These are phyloP conservation scores for Penicillium sp. DNA, from an alignment of 2,329 filamentous ascomycete genomes.

Conservation along the genomic window DNA sequence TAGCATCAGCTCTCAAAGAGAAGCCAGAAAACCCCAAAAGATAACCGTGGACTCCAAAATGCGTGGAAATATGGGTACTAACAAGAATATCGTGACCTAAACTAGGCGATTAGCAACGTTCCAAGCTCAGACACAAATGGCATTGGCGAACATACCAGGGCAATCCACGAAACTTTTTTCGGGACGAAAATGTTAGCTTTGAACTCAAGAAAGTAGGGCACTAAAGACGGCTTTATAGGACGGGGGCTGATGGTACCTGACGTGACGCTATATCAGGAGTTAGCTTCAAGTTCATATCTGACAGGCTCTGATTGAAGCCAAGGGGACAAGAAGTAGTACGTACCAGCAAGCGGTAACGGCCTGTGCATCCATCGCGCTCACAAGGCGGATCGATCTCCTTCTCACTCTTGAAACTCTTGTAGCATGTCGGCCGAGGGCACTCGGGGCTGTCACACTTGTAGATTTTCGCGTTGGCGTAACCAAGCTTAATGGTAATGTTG, in stretches of 20 bases:
- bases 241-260: conserved; percentile 6
- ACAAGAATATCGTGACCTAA: conserved; percentile 88
- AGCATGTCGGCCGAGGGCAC: conserved; percentile 92
- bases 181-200: conserved; percentile 11
- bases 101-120: not conserved
- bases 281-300: not conserved
- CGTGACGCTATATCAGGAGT: conserved; percentile 4
- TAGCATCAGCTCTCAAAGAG: not conserved
- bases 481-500: conserved; percentile 99
- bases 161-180: conserved; percentile 83
- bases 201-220: not conserved
- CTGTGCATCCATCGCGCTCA: conserved; percentile 84
- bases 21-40: not conserved
- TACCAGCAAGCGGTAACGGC: conserved; percentile 87
- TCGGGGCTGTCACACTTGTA: conserved; percentile 94
- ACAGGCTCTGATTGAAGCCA: not conserved
- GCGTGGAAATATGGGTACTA: conserved; percentile 1
- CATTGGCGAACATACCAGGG: conserved; percentile 52
- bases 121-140: not conserved
- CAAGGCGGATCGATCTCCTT: conserved; percentile 97
- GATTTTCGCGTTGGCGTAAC: conserved; percentile 98
- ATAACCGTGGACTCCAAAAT: not conserved
- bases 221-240: not conserved
- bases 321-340: conserved; percentile 56
- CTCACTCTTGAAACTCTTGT: conserved; percentile 95